Evolutionary conservation across 2,329 filamentous ascomycete genomes (phyloP), one percentile per base, ranked within the genome.

Genomic region (Alternaria sp.): DNA sequence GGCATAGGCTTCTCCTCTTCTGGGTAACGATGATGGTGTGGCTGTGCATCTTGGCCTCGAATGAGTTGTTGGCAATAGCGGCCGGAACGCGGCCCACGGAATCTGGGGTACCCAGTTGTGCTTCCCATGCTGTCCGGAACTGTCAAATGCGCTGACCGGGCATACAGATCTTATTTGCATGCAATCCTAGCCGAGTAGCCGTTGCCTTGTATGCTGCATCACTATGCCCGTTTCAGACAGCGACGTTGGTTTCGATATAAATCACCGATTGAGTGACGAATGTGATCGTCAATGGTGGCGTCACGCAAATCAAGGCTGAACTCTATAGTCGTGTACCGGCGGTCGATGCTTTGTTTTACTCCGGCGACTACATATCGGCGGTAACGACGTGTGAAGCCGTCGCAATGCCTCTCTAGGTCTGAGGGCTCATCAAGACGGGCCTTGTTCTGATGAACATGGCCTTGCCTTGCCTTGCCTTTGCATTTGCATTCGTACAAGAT

Each of bases 21-120:
- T 50, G 58, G 70, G 40, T 55, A 57, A 34, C 61, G 53, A 66
- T 70, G 67, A 68, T 69, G 70, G 14, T 53, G 66, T 62, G 66
- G 66, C 64, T 59, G 63, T 60, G 59, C 57, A 27, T 10, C 66
- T 65, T 70, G 67, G 67, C 67, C 48, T 27, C 62, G 44, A 57
- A 65, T 63, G 56, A 52, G 44, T 57, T 49, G 30, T 18, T 45
- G 45, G 54, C 40, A 38, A 59, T 27, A 59, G 60, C n/a, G 41
- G 34, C 45, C 50, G 64, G 56, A 62, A 68, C 64, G 67, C 60
- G 53, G 58, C 57, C 44, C 53, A 32, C 50, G 34, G 53, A 54
- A 54, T 59, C 55, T 44, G 59, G 59, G 59, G 57, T 62, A 54
- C 49, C 30, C 45, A 48, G 45, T 27, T 53, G 50, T 53, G 27